Evolutionary conservation across 2,329 filamentous ascomycete species (phyloP), one percentile per base, ranked within the genome.

Genomic region (Xylaria arbuscula): DNA sequence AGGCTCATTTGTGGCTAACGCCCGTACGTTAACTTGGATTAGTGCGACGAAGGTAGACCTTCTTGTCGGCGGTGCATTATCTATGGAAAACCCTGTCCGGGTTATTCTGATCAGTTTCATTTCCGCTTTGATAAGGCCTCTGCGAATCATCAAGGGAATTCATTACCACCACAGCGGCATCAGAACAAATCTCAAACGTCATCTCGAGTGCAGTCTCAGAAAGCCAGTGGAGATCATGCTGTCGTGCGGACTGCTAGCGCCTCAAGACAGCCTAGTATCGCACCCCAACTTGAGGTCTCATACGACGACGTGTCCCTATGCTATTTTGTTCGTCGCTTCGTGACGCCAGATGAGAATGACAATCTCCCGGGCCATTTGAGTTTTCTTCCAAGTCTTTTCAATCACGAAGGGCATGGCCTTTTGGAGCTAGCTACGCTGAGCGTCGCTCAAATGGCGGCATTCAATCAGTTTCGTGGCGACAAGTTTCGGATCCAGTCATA

Each of bases 21-120:
- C 50, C 28, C n/a, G 48, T 47, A 40, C 55, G 15, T 51, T 65
- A 17, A 24, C 45, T 40, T 19, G 54, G 42, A 47, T 17, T 42
- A 72, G 70, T 72, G 70, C 17, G 70, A 70, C 42, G 70, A 72
- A 42, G 55, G 36, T 19, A 60, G 54, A 34, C 70, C 68, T 11
- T 68, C 65, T 24, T 72, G 68, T 57, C 70, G 54, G 19, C 70
- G 65, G 42, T 72, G 68, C 59, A 62, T 57, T 8, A 69, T 64
- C 47, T 72, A 72, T 60, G 68, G 68, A 22, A 66, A 65, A 22
- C 68, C 68, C 13, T 72, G 68, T 61, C 68, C 66, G 13, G 68
- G 70, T 13, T 70, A 72, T 54, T 59, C 70, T 40, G 70, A 72
- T 67, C 68, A 70, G 45, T 70, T 70, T 61, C 66, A 69, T 50